phyloP scores from a whole-genome alignment of 2,329 filamentous ascomycete species.

The Ascosphaera pollenicola region DNA sequence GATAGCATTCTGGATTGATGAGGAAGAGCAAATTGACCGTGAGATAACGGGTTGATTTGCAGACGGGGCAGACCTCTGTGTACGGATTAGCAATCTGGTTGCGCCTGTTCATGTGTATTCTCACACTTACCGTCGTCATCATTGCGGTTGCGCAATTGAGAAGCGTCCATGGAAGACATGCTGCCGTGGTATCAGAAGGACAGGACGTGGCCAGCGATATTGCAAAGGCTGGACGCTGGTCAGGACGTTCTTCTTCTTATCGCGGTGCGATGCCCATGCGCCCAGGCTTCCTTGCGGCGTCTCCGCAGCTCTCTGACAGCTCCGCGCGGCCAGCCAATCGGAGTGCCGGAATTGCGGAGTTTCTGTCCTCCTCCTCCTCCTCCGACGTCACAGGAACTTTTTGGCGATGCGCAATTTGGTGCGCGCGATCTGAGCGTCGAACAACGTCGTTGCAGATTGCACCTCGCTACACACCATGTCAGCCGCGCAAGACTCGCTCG shows the following conservation, averaged over 20 bases:
- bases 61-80: slow-evolving; percentile 76
- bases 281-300: slow-evolving; percentile 12
- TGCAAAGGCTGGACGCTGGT: background rate
- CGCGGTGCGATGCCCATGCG: no score
- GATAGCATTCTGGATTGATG: slow-evolving; percentile 97
- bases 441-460: no score
- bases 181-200: background rate
- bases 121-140: slow-evolving; percentile 1
- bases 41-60: slow-evolving; percentile 90
- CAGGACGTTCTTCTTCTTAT: background rate
- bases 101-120: background rate
- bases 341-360: background rate
- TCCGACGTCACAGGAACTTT: background rate
- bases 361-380: background rate
- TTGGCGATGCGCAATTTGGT: no score
- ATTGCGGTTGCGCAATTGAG: background rate
- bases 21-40: slow-evolving; percentile 87
- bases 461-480: background rate
- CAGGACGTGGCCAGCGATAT: background rate
- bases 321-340: slow-evolving; percentile 2
- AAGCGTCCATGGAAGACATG: slow-evolving; percentile 1
- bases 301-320: slow-evolving; percentile 4
- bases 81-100: slow-evolving; percentile 4
- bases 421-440: no score
- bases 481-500: slow-evolving; percentile 6